Base-by-base conservation (phyloP, 179 eudicot genomes). In the Heliamphora pulchella region DNA sequence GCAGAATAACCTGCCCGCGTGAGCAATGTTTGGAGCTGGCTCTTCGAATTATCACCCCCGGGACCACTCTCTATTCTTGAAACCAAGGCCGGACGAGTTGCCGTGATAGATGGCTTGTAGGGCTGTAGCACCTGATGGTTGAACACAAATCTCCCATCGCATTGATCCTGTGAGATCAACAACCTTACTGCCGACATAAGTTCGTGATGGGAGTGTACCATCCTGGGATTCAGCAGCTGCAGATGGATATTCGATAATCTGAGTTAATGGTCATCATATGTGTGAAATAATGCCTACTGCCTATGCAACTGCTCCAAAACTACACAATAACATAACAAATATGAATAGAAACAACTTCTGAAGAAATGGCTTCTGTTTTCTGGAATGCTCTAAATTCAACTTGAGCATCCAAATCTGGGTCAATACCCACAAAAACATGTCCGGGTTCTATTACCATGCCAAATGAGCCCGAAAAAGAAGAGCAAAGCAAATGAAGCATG, bases 1-100 rank as follows among this genome's bases (percentile, higher is more conserved):
- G 91, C 82, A 11, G 79, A 65, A 81, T 86, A 78, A 68, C 91
- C 94, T 48, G 91, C 88, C 76, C 92, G 87, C 5, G 91, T 77
- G 43, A 90, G 85, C 80, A 91, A 70, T 8, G 91, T 91, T 85
- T 91, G 95, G 31, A 91, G 87, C 85, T 87, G 90, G 79, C 90
- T 86, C 85, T 91, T 91, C 11, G 95, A 81, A 79, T 91, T 91
- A 83, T 91, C 93, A 75, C 95, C 95, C 64, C 95, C 95, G 0
- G 95, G 91, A 44, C 93, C 93, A 77, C 91, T 87, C 78, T 84
- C 90, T 63, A 83, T 81, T 71, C 88, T 87, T 43, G 90, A 87
- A 65, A 76, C 67, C 14, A 80, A 54, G 41, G 87, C 75, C 3
- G 84, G 84, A 17, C 80, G 71, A 18, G 74, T 44, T 31, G 88